Evolutionary conservation across 2,329 filamentous ascomycete genomes (phyloP).

Genomic region (Blastomyces silverae): DNA sequence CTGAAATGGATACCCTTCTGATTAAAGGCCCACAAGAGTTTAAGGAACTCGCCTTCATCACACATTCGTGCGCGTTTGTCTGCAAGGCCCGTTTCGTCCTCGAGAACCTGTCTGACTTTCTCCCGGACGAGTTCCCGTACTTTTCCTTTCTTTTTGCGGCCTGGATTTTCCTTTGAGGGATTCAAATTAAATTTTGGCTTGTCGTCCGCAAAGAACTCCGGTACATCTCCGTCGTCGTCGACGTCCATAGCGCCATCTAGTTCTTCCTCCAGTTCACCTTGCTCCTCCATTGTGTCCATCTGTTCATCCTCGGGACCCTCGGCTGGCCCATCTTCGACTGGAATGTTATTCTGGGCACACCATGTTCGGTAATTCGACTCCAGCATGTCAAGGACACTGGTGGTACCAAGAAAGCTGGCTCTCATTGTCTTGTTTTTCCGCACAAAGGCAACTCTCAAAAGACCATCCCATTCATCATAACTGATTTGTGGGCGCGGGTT

Average conservation of each 20-base stretch:
- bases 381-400: conserved; percentile 72
- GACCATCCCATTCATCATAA: conserved; percentile 92
- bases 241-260: conserved; percentile 48
- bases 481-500: conserved; percentile 76
- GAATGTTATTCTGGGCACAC: conserved; percentile 78
- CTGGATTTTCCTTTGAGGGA: conserved; percentile 50
- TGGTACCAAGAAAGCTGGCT: conserved; percentile 71
- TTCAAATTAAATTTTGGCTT: conserved; percentile 36
- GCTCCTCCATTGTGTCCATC: conserved; percentile 33
- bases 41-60: conserved; percentile 87
- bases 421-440: conserved; percentile 87
- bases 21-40: conserved; percentile 75
- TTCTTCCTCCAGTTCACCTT: conserved; percentile 41
- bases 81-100: conserved; percentile 69
- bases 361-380: conserved; percentile 85
- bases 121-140: conserved; percentile 73
- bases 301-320: conserved; percentile 31
- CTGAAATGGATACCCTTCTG: conserved; percentile 89
- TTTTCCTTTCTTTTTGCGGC: conserved; percentile 66
- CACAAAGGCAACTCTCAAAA: conserved; percentile 74
- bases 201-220: conserved; percentile 72
- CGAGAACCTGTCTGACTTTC: conserved; percentile 79
- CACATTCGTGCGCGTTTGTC: conserved; percentile 79
- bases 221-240: conserved; percentile 58
- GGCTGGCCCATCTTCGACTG: conserved; percentile 60